Evolutionary conservation across 192 early-diverging fungal species (phyloP).

Genomic region (Coemansia umbellata): DNA sequence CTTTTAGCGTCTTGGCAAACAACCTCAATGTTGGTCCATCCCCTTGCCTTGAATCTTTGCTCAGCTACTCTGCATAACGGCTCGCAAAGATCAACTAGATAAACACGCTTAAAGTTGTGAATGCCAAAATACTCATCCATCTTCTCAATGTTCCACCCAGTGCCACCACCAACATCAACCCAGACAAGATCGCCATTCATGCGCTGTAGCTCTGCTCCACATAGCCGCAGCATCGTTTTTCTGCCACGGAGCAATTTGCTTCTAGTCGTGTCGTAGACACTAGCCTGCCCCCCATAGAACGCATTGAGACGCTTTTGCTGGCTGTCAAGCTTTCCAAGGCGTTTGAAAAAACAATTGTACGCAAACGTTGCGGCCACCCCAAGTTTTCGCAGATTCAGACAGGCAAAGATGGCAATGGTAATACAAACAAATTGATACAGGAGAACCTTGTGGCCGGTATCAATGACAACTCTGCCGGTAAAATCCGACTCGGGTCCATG

Average conservation of each 20-base stretch:
- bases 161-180: conserved; percentile 67
- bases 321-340: conserved; percentile 58
- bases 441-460: no score
- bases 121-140: conserved; percentile 76
- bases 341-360: conserved; percentile 75
- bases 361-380: conserved; percentile 41
- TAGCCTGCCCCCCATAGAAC: conserved; percentile 79
- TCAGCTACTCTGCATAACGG: conserved; percentile 75
- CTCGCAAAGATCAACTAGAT: conserved; percentile 78
- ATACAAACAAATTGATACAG: no score
- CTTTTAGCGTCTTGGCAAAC: conserved; percentile 74
- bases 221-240: conserved; percentile 75
- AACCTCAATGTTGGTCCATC: conserved; percentile 78
- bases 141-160: conserved; percentile 68
- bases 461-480: no score
- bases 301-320: conserved; percentile 71
- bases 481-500: no score
- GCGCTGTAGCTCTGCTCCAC: conserved; percentile 66
- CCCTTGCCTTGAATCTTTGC: conserved; percentile 66
- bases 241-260: conserved; percentile 68
- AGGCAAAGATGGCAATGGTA: no score
- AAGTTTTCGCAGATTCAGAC: no score
- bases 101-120: conserved; percentile 69
- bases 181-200: conserved; percentile 47
- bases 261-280: conserved; percentile 76